Evolutionary conservation across 768 basidiomycete genomes (phyloP).

Genomic region (Mycena rosella): DNA sequence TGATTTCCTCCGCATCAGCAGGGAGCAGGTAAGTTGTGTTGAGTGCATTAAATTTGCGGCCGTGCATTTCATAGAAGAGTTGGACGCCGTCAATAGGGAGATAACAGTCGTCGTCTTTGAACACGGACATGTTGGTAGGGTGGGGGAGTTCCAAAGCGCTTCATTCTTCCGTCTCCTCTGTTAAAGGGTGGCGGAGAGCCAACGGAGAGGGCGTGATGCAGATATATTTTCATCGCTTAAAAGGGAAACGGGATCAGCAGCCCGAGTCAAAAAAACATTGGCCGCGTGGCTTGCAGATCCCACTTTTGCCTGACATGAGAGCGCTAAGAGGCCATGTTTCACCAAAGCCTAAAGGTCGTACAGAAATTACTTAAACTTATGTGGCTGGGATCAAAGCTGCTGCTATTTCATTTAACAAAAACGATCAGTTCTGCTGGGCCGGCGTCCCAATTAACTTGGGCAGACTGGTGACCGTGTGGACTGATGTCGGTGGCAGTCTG

Average conservation of each 20-base stretch:
- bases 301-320: too few relatives aligned
- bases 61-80: constrained; percentile 68
- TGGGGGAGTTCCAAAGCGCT: not conserved
- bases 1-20: constrained; percentile 74
- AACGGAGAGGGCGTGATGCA: not conserved
- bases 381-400: too few relatives aligned
- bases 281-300: too few relatives aligned
- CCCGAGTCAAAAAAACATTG: too few relatives aligned
- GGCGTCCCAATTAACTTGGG: too few relatives aligned
- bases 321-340: too few relatives aligned
- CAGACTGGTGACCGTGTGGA: too few relatives aligned
- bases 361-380: too few relatives aligned
- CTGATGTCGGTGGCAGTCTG: too few relatives aligned
- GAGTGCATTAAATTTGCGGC: constrained; percentile 67
- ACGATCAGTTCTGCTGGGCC: too few relatives aligned
- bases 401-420: too few relatives aligned
- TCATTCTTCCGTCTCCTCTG: not conserved
- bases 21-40: constrained; percentile 73
- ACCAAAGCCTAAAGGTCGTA: too few relatives aligned
- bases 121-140: constrained; percentile 10
- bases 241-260: not conserved
- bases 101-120: constrained; percentile 24
- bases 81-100: constrained; percentile 53
- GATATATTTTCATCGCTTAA: not conserved
- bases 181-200: not conserved